Evolutionary conservation across 2,329 filamentous ascomycete genomes (phyloP).

Genomic region (Aureobasidium subglaciale): DNA sequence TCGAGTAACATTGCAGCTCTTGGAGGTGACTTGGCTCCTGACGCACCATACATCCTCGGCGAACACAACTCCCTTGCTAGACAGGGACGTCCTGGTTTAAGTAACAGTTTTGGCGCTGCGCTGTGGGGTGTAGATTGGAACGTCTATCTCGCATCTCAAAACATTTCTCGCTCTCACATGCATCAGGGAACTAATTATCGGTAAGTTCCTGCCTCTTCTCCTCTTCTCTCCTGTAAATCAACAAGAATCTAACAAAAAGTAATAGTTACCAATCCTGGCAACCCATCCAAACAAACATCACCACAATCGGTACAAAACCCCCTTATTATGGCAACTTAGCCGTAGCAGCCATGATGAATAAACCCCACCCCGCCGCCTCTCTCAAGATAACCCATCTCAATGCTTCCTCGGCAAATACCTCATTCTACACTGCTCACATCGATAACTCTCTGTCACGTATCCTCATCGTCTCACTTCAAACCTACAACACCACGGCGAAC

Average conservation of each 20-base stretch:
- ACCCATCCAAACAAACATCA: slow-evolving; percentile 45
- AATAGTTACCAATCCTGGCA: slow-evolving; percentile 51
- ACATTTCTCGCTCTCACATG: slow-evolving; percentile 54
- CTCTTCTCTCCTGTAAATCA: background rate
- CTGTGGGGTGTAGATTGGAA: slow-evolving; percentile 60
- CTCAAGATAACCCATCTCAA: slow-evolving; percentile 44
- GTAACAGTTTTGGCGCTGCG: slow-evolving; percentile 58
- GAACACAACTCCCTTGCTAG: slow-evolving; percentile 59
- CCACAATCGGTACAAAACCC: slow-evolving; percentile 50
- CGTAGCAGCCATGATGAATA: slow-evolving; percentile 50
- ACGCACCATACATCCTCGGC: slow-evolving; percentile 49
- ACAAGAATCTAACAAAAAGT: background rate
- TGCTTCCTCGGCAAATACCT: slow-evolving; percentile 24
- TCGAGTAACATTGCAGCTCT: slow-evolving; percentile 37
- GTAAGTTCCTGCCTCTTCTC: background rate
- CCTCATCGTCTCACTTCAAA: slow-evolving; percentile 51
- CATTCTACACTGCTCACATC: slow-evolving; percentile 47
- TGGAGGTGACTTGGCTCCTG: slow-evolving; percentile 24
- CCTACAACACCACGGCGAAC: slow-evolving; percentile 43
- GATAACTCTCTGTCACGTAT: slow-evolving; percentile 40
- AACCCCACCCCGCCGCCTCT: slow-evolving; percentile 22
- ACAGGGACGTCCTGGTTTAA: slow-evolving; percentile 54
- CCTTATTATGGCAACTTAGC: slow-evolving; percentile 59
- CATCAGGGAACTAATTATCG: slow-evolving; percentile 59
- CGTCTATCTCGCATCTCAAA: slow-evolving; percentile 49